These are phyloP conservation scores for Suhomyces vadensis DNA, from an alignment of 805 yeast genomes.

Conservation along the genomic window DNA sequence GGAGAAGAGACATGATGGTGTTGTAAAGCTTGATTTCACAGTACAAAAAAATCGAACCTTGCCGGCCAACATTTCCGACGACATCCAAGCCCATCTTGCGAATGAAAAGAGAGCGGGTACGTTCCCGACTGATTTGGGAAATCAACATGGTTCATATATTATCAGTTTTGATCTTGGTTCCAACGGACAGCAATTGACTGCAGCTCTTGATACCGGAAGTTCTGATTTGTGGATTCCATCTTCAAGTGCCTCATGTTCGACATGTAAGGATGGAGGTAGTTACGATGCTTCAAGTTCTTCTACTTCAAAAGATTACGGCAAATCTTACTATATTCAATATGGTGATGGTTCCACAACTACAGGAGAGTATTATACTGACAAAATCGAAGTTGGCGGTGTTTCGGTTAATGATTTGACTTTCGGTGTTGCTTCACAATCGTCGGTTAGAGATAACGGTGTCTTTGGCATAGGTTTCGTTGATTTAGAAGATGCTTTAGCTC, in stretches of 20 bases:
- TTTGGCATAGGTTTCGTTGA: slow-evolving; percentile 10
- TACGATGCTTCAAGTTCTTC: slow-evolving; percentile 12
- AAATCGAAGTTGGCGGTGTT: slow-evolving; percentile 3
- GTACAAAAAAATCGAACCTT: background rate
- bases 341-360: slow-evolving; percentile 1
- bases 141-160: slow-evolving; percentile 6
- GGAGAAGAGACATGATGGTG: background rate
- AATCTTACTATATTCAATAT: slow-evolving; percentile 4
- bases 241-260: background rate
- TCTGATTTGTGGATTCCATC: slow-evolving; percentile 13
- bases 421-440: slow-evolving; percentile 9
- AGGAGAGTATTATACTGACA: slow-evolving; percentile 7
- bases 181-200: slow-evolving; percentile 9
- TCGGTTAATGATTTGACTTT: slow-evolving; percentile 8
- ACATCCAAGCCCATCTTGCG: no score
- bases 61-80: background rate
- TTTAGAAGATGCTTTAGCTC: background rate
- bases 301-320: slow-evolving; percentile 5
- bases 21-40: background rate
- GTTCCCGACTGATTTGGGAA: background rate
- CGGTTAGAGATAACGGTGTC: slow-evolving; percentile 13
- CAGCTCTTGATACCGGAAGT: slow-evolving; percentile 15
- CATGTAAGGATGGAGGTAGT: background rate
- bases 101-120: background rate
- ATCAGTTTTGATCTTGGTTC: slow-evolving; percentile 11